A percentile compares a stretch with the other conserved stretches of the same genome.
These are phyloP conservation scores for Penicillium sp. DNA, from an alignment of 2,329 filamentous ascomycete genomes.

Conservation along the genomic window DNA sequence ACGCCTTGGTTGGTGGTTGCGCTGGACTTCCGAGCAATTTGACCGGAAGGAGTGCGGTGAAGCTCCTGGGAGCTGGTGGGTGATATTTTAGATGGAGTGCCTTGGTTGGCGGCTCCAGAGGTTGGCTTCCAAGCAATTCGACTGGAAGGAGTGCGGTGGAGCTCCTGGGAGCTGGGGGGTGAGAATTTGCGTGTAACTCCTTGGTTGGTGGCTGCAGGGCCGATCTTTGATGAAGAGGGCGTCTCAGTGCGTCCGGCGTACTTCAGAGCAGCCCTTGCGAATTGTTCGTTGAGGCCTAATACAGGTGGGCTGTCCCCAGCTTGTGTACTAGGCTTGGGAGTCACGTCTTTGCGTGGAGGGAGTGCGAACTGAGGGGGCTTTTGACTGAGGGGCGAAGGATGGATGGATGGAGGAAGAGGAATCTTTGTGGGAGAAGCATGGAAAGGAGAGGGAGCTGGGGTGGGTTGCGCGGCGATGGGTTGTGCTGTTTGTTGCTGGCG, in stretches of 20 bases:
- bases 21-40: background rate
- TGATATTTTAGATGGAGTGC: background rate
- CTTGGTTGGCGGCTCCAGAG: background rate
- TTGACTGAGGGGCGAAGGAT: constrained; percentile 59
- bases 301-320: constrained; percentile 28
- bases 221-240: background rate
- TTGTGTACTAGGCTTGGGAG: constrained; percentile 42
- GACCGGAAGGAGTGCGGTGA: background rate
- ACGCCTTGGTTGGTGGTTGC: background rate
- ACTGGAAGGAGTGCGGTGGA: background rate
- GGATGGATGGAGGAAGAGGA: constrained; percentile 48
- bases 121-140: too few relatives aligned
- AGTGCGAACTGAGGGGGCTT: constrained; percentile 52
- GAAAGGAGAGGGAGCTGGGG: constrained; percentile 51
- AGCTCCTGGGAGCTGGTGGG: background rate
- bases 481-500: constrained; percentile 55
- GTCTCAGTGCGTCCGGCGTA: constrained; percentile 1
- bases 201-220: background rate
- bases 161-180: background rate
- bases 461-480: constrained; percentile 58
- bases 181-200: background rate
- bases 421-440: constrained; percentile 60
- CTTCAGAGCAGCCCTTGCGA: constrained; percentile 10
- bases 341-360: constrained; percentile 48
- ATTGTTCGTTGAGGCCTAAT: constrained; percentile 10